phyloP scores from a whole-genome alignment of 208 protist species.

The Leishmania amazonensis region DNA sequence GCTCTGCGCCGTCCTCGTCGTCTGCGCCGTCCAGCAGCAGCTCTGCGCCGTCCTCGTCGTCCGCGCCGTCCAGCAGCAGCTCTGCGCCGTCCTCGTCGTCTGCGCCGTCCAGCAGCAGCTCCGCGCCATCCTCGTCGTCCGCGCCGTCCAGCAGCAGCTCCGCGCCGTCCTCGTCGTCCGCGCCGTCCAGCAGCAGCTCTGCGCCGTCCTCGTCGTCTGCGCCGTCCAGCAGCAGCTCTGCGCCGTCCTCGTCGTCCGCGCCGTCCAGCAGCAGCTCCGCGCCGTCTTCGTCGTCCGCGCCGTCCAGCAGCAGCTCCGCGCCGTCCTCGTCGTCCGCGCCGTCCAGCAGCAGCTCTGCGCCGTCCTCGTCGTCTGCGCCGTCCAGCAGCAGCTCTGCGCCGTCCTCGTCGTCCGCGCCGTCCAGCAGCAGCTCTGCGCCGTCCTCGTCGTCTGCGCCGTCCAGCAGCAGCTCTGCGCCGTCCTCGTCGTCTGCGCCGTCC shows the following conservation, averaged over 20 bases:
- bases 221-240: constrained; percentile 1
- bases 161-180: background rate
- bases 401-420: no score
- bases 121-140: background rate
- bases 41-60: background rate
- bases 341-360: no score
- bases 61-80: background rate
- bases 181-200: background rate
- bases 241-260: constrained; percentile 1
- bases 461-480: no score
- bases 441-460: no score
- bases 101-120: constrained; percentile 2
- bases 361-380: no score
- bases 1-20: background rate
- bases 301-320: no score
- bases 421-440: no score
- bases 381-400: no score
- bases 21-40: background rate
- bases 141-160: constrained; percentile 2
- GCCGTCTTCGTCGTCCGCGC: background rate
- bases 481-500: no score
- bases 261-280: background rate
- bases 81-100: constrained; percentile 1
- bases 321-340: no score
- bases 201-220: background rate